A percentile compares a stretch with the other conserved stretches of the same genome.
These are phyloP conservation scores for Bolboschoenus planiculmis DNA, from an alignment of 176 grass and related monocot genomes.

Conservation along the genomic window DNA sequence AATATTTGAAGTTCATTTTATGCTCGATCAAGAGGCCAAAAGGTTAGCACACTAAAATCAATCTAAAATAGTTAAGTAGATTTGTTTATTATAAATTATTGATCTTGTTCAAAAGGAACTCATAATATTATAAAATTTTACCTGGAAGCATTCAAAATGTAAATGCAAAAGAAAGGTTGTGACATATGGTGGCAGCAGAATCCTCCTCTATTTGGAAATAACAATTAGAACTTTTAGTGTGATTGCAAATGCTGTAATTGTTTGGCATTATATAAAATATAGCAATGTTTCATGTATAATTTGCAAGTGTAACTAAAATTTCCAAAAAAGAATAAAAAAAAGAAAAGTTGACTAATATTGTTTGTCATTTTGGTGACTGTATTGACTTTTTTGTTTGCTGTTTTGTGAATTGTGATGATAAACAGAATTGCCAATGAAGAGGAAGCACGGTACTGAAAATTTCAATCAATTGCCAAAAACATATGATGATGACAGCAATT, in stretches of 20 bases:
- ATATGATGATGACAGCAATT: constrained; percentile 23
- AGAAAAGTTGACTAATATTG: neutral
- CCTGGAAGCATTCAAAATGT: neutral
- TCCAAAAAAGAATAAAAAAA: neutral
- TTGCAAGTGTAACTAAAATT: neutral
- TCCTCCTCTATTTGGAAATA: neutral
- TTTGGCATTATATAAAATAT: neutral
- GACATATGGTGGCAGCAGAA: neutral
- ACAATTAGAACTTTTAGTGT: neutral
- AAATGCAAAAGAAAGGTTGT: neutral
- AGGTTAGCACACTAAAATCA: neutral
- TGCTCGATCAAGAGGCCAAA: neutral
- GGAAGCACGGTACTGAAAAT: constrained; percentile 33
- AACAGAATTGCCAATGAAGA: constrained; percentile 41
- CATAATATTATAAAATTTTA: neutral
- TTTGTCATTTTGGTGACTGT: constrained; percentile 15
- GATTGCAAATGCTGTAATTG: neutral
- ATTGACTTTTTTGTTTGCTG: constrained; percentile 23
- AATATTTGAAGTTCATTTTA: neutral
- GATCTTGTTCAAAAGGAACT: neutral
- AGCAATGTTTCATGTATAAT: neutral
- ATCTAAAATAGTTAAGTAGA: neutral
- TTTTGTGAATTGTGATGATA: constrained; percentile 19
- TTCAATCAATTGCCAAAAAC: constrained; percentile 33
- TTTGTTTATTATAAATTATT: neutral